Evolutionary conservation across 352 stramenopile genomes (phyloP).

Genomic region (Globisporangium irregulare): DNA sequence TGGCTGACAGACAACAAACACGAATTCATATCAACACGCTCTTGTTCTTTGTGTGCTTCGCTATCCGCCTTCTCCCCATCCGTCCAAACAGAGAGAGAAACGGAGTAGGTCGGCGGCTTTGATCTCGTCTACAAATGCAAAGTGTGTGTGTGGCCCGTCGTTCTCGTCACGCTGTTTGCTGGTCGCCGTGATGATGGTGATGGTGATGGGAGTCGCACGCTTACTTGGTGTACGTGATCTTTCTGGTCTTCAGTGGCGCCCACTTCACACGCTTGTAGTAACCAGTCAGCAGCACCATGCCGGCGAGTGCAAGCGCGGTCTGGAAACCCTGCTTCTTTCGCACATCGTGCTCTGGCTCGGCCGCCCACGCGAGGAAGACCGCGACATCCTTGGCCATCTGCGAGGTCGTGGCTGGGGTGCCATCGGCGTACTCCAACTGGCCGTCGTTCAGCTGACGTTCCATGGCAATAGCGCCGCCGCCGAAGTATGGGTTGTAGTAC

Average conservation of each 20-base stretch:
- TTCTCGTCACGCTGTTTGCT: background rate
- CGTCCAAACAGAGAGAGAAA: background rate
- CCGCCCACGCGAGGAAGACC: slow-evolving; percentile 96
- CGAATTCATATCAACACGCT: slow-evolving; percentile 4
- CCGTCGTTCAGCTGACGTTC: slow-evolving; percentile 96
- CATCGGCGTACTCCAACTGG: slow-evolving; percentile 97
- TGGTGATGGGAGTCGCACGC: background rate
- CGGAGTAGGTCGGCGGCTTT: background rate
- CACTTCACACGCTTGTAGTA: slow-evolving; percentile 99
- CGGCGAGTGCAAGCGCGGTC: slow-evolving; percentile 89
- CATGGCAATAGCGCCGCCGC: slow-evolving; percentile 98
- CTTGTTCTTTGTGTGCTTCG: slow-evolving; percentile 1
- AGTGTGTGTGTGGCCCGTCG: slow-evolving; percentile 5
- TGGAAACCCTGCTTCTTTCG: slow-evolving; percentile 98
- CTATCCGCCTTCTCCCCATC: background rate
- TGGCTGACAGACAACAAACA: slow-evolving; percentile 1
- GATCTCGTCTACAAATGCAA: slow-evolving; percentile 25
- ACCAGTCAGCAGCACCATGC: slow-evolving; percentile 91
- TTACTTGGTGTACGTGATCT: slow-evolving; percentile 98
- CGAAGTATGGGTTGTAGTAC: slow-evolving; percentile 99
- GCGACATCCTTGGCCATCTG: slow-evolving; percentile 98
- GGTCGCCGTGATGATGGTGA: background rate
- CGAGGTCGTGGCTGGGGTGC: slow-evolving; percentile 95
- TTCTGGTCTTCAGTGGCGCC: slow-evolving; percentile 96
- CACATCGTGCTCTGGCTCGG: slow-evolving; percentile 97